Base-by-base conservation (phyloP, 2,329 filamentous ascomycete species). In the Penicillium nordicum region DNA sequence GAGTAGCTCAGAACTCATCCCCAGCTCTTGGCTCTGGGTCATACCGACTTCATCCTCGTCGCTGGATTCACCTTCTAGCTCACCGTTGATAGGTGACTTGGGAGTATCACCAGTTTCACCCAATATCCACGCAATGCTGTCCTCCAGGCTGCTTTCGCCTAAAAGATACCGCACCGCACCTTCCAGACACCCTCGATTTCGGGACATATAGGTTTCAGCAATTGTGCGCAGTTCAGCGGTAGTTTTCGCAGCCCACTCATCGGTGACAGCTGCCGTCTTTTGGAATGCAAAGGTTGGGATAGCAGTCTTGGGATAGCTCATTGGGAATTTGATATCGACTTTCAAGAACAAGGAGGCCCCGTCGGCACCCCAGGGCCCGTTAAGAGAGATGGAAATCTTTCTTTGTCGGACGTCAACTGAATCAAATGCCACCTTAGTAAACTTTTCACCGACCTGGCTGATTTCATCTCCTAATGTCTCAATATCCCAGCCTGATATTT, bases 41-140 rank as follows among this genome's bases (percentile, higher is more conserved):
- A 75, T 60, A 16, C 74, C 72, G 53, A 78, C 69, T 55, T 92
- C 90, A 62, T 92, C 89, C 58, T 90, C 88, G 60, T 91, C 88
- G 65, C 89, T 95, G 3, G 91, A 97, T 63, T 90, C 90, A 55
- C 89, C 88, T 30, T 74, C 77, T 37, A 79, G 53, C 45, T 69
- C 68, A 18, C 70, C 70, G 48, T 77, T 70, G 54, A 75, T 61
- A 14, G 77, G 72, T 43, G 75, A 74, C 59, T 79, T 76, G 51
- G 78, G 62, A 58, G 75, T 72, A 62, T 76, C 65, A 8, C 85
- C 72, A 61, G 89, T 86, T 61, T 85, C 81, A 11, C 87, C 83
- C 44, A 78, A 74, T 46, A 76, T 74, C 72, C 72, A 79, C 54
- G 72, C 70, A 27, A 84, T 76, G 57, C 80, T 84, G 40, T 87